Evolutionary conservation across 768 basidiomycete species (phyloP).

Genomic region (Suillus americanus): DNA sequence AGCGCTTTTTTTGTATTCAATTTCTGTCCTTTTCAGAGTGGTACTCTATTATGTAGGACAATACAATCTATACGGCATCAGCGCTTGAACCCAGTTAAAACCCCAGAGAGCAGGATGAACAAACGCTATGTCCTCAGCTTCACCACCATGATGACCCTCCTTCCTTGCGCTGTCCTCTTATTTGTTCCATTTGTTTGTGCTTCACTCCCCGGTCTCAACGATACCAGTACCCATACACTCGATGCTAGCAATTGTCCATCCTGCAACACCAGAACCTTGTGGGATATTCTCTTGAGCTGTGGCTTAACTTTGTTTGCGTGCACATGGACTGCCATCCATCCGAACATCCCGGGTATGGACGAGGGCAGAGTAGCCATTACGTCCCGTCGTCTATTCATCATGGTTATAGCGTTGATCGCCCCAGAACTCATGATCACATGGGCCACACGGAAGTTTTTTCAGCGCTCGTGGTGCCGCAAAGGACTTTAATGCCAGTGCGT

Average conservation of each 20-base stretch:
- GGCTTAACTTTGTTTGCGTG: neutral
- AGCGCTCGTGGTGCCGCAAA: conserved; percentile 7
- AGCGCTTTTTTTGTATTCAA: too few species aligned
- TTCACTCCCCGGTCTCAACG: neutral
- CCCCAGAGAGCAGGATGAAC: neutral
- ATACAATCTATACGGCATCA: too few species aligned
- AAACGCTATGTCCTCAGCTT: neutral
- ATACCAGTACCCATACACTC: neutral
- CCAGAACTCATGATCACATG: conserved; percentile 23
- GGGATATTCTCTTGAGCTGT: neutral
- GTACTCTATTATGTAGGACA: too few species aligned
- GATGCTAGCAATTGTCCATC: neutral
- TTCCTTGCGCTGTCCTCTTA: neutral
- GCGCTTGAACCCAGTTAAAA: neutral
- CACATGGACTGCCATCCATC: neutral
- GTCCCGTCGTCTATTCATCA: conserved; percentile 8
- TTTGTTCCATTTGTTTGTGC: neutral
- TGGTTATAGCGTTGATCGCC: conserved; percentile 18
- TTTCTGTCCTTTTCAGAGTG: too few species aligned
- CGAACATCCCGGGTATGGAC: neutral
- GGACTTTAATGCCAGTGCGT: neutral
- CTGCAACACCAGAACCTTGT: neutral
- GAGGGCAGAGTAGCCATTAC: neutral
- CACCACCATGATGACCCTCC: neutral
- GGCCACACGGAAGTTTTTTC: conserved; percentile 20